Evolutionary conservation across 2,329 filamentous ascomycete species (phyloP).

Genomic region (Fusarium setosum): DNA sequence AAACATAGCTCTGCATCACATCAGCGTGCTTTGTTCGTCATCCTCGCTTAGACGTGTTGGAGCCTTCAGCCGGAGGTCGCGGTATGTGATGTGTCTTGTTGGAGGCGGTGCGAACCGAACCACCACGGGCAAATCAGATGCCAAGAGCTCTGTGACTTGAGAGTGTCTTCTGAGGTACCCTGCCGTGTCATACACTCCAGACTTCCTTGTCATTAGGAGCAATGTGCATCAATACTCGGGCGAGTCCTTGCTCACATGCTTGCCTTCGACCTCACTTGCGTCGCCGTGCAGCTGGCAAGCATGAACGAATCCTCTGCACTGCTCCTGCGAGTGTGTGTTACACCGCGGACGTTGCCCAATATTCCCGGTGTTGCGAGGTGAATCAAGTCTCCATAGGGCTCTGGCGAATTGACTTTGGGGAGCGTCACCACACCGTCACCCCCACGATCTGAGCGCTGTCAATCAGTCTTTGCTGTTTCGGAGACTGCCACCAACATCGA

Average conservation of each 20-base stretch:
- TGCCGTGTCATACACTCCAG: neutral
- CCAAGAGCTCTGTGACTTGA: conserved; percentile 16
- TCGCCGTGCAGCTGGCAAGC: neutral
- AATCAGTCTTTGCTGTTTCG: conserved; percentile 8
- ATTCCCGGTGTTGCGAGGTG: neutral
- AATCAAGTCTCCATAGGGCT: neutral
- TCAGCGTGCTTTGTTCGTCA: conserved; percentile 19
- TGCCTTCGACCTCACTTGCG: conserved; percentile 23
- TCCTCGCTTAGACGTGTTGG: conserved; percentile 20
- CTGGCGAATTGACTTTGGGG: conserved; percentile 22
- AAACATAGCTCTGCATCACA: conserved; percentile 28
- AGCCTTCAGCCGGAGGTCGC: neutral
- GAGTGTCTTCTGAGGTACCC: conserved; percentile 22
- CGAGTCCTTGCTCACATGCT: conserved; percentile 24
- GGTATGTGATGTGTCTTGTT: neutral
- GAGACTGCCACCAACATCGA: neutral
- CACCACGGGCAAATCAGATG: conserved; percentile 7
- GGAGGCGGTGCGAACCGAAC: conserved; percentile 20
- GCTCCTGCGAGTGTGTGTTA: conserved; percentile 18
- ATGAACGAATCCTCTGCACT: conserved; percentile 10
- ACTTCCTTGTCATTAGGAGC: conserved; percentile 12
- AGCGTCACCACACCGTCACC: conserved; percentile 20
- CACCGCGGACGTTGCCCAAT: conserved; percentile 1
- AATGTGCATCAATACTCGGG: conserved; percentile 32
- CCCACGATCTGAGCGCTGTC: neutral